Base-by-base conservation (phyloP, 139 green algal species). In the Raphidocelis subcapitata region DNA sequence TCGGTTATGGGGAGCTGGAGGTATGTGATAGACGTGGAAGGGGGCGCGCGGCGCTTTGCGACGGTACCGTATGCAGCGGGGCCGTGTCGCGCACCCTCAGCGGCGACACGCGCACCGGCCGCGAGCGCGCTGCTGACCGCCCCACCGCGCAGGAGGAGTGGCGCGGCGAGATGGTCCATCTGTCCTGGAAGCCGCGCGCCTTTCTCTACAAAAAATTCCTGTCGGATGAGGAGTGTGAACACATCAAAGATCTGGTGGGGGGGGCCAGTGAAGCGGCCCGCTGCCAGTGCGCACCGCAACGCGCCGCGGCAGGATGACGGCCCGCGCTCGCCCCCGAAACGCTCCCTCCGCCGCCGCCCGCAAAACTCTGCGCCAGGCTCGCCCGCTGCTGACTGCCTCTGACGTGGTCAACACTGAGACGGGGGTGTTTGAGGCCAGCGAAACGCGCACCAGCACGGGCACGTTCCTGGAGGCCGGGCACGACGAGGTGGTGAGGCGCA, bases 141-240 rank as follows among this genome's bases (percentile, higher is more conserved):
- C 2, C 41, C 16, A 51, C 29, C 29, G 3, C 0, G 23, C 78
- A 90, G 84, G 84, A 91, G 51, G 76, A 86, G 36, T 91, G 86
- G 86, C 72, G 84, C 26, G 86, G 86, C 1, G 86, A 91, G 46
- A 69, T 90, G 5, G 61, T 86, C 28, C 84, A 88, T 65, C 52
- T 91, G 46, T 85, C 77, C 0, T 91, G 86, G 86, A 74, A 73
- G 2, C 86, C 86, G 26, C 79, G 84, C 2, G 76, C 80, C 3
- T 91, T 85, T 63, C 62, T 89, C 37, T 59, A 28, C 52, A 18
- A 86, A 51, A 52, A 59, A 31, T 88, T 91, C 61, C 65, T 91
- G 0, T 59, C 69, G 18, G 83, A 88, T 15, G 81, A 88, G 31
- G 86, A 90, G 61, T 87, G 79, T 55, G 79, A 90, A 10, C 81